These are phyloP conservation scores for Psidium guajava DNA, from an alignment of 345 rosid genomes.

Conservation along the genomic window DNA sequence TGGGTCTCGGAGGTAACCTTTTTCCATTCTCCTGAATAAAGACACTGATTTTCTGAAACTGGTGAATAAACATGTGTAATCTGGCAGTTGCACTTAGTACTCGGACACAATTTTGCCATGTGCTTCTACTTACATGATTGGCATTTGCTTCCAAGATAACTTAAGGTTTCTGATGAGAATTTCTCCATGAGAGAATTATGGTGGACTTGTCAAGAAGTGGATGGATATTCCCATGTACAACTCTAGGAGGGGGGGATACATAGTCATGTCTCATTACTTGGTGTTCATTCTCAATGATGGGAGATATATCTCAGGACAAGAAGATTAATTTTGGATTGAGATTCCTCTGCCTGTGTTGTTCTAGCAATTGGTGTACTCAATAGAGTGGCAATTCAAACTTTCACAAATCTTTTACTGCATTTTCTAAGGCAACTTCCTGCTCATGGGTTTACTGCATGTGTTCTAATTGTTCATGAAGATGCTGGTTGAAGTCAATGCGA, in stretches of 20 bases:
- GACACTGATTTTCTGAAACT: not conserved
- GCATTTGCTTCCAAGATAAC: not conserved
- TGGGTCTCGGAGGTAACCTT: slow-evolving; percentile 94
- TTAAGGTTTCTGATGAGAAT: not conserved
- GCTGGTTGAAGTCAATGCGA: not conserved
- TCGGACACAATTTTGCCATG: not conserved
- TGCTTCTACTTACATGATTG: not conserved
- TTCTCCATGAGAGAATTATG: not conserved
- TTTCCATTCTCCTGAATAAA: not conserved
- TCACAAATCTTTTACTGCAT: not conserved
- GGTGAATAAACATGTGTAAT: not conserved
- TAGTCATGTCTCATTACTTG: not conserved
- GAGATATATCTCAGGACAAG: not conserved
- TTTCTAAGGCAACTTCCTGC: not conserved
- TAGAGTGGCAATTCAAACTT: not conserved
- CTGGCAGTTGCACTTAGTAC: not conserved
- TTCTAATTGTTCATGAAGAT: not conserved
- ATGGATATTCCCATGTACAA: not conserved
- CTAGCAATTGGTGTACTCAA: not conserved
- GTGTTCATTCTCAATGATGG: not conserved
- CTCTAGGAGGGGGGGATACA: not conserved
- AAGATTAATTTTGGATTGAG: not conserved
- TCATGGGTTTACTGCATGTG: not conserved
- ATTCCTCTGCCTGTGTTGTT: not conserved
- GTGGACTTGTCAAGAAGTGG: not conserved